Evolutionary conservation across 1,139 yeast genomes (phyloP), one percentile per base, ranked within the genome.

Genomic region (Pichia sp.): DNA sequence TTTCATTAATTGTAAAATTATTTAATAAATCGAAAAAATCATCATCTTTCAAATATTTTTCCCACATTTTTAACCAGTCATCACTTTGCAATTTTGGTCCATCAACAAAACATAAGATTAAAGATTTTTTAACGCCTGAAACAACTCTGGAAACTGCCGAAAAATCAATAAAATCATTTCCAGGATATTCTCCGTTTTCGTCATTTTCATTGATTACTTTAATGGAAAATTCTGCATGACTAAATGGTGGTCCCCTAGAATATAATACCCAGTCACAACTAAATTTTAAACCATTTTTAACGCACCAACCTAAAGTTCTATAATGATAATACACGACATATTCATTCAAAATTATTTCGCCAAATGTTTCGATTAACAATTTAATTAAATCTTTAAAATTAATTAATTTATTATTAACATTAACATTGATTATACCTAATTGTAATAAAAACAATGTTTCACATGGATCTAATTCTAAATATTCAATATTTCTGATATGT

Each of bases 221-320:
- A 1, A 67, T 55, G 4, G 94, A 87, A 64, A 79, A 87, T 59
- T 89, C 96, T 0, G 98, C 97, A 64, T 92, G 99, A 43, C 84
- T 79, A 63, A 90, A 89, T 1, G 97, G 97, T 8, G 98, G 98
- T 0, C 99, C 99, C 50, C 92, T 73, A 49, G 83, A 80, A 64
- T 92, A 92, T 7, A 92, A 70, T 26, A 92, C 69, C 65, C 73
- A 83, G 58, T 90, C 95, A 28, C 87, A 78, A 1, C 97, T 96
- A 66, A 92, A 92, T 63, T 92, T 92, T 50, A 90, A 78, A 0
- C 97, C 98, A 0, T 90, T 79, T 52, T 95, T 74, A 2, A 83
- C 95, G 71, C 97, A 90, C 97, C 97, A 92, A 0, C 97, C 97
- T 34, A 81, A 74, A 0, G 96, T 81, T 47, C 96, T 74, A 66